Evolutionary conservation across 345 rosid genomes (phyloP).

Genomic region (Sapria himalayana): DNA sequence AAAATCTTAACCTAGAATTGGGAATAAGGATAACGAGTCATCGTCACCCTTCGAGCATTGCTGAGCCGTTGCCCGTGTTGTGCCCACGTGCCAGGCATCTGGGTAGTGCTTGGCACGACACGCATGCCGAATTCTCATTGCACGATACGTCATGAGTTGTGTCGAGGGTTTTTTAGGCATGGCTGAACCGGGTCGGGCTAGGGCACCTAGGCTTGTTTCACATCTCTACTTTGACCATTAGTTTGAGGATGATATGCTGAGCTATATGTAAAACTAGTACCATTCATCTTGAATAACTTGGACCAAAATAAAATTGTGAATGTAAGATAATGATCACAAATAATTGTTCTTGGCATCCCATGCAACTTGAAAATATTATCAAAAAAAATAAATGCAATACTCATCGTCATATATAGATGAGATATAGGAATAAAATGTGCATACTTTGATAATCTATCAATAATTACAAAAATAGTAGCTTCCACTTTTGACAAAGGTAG

Average conservation of each 20-base stretch:
- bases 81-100: too few species aligned
- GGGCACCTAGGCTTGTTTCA: too few species aligned
- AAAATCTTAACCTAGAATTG: too few species aligned
- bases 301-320: conserved; percentile 1
- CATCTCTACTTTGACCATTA: not conserved
- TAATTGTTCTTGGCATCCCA: not conserved
- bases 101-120: too few species aligned
- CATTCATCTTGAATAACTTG: not conserved
- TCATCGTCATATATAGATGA: not conserved
- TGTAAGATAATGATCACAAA: not conserved
- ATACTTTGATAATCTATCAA: not conserved
- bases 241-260: conserved; percentile 2
- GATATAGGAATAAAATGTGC: conserved; percentile 1
- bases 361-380: not conserved
- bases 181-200: too few species aligned
- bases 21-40: too few species aligned
- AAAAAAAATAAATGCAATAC: not conserved
- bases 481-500: not conserved
- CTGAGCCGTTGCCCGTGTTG: too few species aligned
- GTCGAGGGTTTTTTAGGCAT: too few species aligned
- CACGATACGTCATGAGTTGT: too few species aligned
- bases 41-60: too few species aligned
- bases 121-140: too few species aligned
- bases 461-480: not conserved
- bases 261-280: not conserved